A percentile compares a stretch with the other conserved stretches of the same genome.
Conservation (phyloP, 768 basidiomycete genomes). For the Boletus tomentosulus region DNA sequence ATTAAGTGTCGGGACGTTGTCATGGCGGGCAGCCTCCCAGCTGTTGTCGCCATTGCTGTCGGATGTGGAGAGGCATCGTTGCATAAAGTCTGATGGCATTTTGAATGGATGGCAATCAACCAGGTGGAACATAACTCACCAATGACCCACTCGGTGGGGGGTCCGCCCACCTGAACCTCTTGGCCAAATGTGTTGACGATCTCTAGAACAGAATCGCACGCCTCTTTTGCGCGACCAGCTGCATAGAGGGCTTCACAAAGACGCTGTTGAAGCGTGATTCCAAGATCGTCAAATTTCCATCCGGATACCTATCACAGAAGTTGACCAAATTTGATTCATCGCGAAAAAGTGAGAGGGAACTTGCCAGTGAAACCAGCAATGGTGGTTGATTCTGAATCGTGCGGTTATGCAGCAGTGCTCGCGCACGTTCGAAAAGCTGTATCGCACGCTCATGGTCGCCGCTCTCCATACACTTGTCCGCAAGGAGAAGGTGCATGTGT, state of each 20-base stretch:
- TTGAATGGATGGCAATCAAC: neutral
- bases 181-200: neutral
- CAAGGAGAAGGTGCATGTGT: conserved; percentile 8
- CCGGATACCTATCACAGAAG: conserved; percentile 4
- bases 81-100: neutral
- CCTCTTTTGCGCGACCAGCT: neutral
- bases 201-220: neutral
- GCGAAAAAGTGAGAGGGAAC: neutral
- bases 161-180: neutral
- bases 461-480: neutral
- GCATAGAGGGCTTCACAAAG: too few species aligned
- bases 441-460: neutral
- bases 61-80: neutral
- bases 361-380: neutral
- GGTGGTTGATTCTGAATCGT: neutral
- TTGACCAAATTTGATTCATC: too few species aligned
- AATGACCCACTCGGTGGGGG: neutral
- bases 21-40: neutral
- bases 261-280: neutral
- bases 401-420: neutral
- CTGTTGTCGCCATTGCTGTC: neutral
- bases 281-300: conserved; percentile 6
- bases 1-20: neutral
- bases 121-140: neutral
- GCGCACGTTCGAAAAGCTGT: neutral